Base-by-base conservation (phyloP, 768 basidiomycete genomes). In the Russula vinacea region DNA sequence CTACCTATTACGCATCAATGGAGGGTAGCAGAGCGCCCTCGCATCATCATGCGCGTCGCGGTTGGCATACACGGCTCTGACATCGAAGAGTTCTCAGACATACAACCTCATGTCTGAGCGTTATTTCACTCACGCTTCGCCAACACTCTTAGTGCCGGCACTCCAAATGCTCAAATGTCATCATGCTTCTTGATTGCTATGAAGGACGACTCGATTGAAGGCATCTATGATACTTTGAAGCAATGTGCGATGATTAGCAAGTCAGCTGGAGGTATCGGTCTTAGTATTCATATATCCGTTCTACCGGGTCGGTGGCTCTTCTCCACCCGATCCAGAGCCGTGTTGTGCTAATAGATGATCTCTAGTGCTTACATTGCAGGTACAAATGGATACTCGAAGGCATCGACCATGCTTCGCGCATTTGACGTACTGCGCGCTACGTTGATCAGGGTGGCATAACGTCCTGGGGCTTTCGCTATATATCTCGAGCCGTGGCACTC, bases 401-500 rank as follows among this genome's bases (percentile, higher is more conserved):
- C 62, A 97, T 99, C 72, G 93, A 98, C 97, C 16, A 99, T 99
- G 96, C 88, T 99, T 50, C 92, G 97, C 62, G 96, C 92, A 0
- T 98, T 89, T 75, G 95, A 99, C 71, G 93, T 29, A 98, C 97
- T 10, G 97, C 97, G 24, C 93, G 96, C 44, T 98, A 98, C 71
- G 97, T 98, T 62, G 97, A 98, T 74, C 96, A 98, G 73, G 96
- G 97, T 57, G 97, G 97, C 32, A 98, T 98, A 98, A 79, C 90
- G 97, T 29, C 97, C 97, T 1, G 97, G 97, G 65, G 97, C 97
- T 1, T 98, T 99, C 70, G 92, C 97, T 19, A 91, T 99, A 75
- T 99, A 99, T 78, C 81, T 98, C 72, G 97, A 99, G 78, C 97
- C 97, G 16, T 99, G 97, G 97, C 97, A 99, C 73, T 84, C 92